These are phyloP conservation scores for Cryphonectria parasitica DNA, from an alignment of 2,329 filamentous ascomycete species.

Conservation along the genomic window DNA sequence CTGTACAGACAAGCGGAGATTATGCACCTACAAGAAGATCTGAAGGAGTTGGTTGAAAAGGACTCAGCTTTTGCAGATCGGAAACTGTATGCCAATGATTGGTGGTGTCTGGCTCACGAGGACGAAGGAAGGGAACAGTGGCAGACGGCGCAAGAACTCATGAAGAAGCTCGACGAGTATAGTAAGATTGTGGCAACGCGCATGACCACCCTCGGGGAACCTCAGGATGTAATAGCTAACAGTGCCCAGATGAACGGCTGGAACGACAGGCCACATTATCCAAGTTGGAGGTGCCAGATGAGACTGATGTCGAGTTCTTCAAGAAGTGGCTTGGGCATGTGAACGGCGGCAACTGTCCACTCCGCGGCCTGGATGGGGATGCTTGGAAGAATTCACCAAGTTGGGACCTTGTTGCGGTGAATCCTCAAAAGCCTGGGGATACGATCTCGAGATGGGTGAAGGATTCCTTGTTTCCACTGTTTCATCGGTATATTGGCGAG, in stretches of 20 bases:
- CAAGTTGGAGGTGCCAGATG: conserved; percentile 18
- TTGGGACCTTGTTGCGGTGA: conserved; percentile 35
- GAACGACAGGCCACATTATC: conserved; percentile 18
- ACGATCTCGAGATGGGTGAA: conserved; percentile 32
- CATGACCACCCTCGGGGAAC: background rate
- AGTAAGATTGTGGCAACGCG: conserved; percentile 26
- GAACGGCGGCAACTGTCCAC: conserved; percentile 30
- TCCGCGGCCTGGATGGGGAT: conserved; percentile 31
- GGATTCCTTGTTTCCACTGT: conserved; percentile 30
- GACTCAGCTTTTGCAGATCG: conserved; percentile 20
- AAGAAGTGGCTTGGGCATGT: conserved; percentile 32
- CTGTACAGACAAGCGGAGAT: conserved; percentile 39
- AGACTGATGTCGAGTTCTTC: conserved; percentile 23
- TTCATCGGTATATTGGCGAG: conserved; percentile 28
- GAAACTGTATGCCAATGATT: conserved; percentile 26
- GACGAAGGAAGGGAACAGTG: conserved; percentile 31
- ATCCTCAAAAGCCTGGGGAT: conserved; percentile 26
- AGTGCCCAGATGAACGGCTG: conserved; percentile 22
- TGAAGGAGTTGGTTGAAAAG: conserved; percentile 25
- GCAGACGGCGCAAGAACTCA: conserved; percentile 30
- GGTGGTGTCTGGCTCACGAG: conserved; percentile 31
- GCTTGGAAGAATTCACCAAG: conserved; percentile 28
- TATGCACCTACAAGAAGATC: conserved; percentile 32
- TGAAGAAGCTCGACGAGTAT: conserved; percentile 32
- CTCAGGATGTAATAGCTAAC: background rate